Evolutionary conservation across 1,139 yeast genomes (phyloP).

Genomic region (Candida mesenterica): DNA sequence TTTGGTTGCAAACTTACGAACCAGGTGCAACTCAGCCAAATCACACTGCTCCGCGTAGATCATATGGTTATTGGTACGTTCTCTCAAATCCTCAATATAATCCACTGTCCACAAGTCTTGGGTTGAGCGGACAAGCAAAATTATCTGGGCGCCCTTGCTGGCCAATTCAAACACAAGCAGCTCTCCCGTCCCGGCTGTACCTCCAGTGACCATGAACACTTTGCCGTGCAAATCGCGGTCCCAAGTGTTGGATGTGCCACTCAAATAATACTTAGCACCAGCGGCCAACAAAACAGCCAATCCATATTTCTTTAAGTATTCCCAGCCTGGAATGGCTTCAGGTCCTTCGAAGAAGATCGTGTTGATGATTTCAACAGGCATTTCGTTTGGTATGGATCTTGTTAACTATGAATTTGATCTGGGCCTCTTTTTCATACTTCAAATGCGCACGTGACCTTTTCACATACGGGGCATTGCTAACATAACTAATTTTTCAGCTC

Average conservation of each 20-base stretch:
- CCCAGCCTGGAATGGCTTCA: slow-evolving; percentile 71
- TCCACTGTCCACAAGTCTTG: slow-evolving; percentile 78
- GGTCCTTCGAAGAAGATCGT: slow-evolving; percentile 70
- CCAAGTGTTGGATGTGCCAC: slow-evolving; percentile 83
- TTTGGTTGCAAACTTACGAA: slow-evolving; percentile 88
- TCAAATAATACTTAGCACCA: slow-evolving; percentile 62
- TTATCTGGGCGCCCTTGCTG: slow-evolving; percentile 77
- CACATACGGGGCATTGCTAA: neutral
- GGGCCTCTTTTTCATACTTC: too few relatives aligned
- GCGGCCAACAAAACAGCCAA: slow-evolving; percentile 37
- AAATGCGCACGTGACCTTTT: too few relatives aligned
- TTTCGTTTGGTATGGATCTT: slow-evolving; percentile 20
- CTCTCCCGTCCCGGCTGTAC: slow-evolving; percentile 89
- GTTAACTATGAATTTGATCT: neutral
- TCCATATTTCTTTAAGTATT: slow-evolving; percentile 49
- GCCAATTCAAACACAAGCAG: slow-evolving; percentile 75
- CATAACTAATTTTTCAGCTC: slow-evolving; percentile 6
- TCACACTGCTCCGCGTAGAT: slow-evolving; percentile 90
- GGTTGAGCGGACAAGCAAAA: slow-evolving; percentile 64
- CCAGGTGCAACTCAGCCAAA: slow-evolving; percentile 65
- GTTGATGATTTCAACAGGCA: slow-evolving; percentile 84
- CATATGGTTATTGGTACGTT: slow-evolving; percentile 63
- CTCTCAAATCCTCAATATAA: slow-evolving; percentile 74
- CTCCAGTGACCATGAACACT: slow-evolving; percentile 76
- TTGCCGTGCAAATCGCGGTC: slow-evolving; percentile 90